A percentile compares a stretch with the other conserved stretches of the same genome.
Conservation (phyloP, 345 rosid species). For the Hibiscus trionum region DNA sequence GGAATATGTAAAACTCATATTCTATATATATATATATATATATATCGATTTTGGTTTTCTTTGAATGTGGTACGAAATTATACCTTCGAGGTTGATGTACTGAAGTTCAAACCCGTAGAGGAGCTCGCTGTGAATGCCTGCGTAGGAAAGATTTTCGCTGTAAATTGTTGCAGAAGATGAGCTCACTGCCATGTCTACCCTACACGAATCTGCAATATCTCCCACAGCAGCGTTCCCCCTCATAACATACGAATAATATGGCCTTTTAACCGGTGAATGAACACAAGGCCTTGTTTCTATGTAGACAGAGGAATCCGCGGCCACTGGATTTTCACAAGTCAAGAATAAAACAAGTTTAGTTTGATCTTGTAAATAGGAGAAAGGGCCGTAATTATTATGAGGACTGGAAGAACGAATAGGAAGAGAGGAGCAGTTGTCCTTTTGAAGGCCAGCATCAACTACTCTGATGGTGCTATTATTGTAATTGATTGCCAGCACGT, state of each 20-base stretch:
- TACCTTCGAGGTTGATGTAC: too few relatives aligned
- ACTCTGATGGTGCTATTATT: slow-evolving; percentile 5
- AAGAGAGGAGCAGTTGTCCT: slow-evolving; percentile 12
- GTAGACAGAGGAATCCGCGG: background rate
- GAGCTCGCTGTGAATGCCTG: background rate
- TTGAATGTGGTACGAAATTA: background rate
- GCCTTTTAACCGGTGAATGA: background rate
- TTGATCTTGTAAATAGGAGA: background rate
- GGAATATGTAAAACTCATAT: too few relatives aligned
- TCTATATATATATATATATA: too few relatives aligned
- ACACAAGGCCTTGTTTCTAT: background rate
- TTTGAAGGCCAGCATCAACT: slow-evolving; percentile 4
- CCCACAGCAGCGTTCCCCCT: background rate
- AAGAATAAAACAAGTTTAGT: background rate
- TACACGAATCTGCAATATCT: background rate
- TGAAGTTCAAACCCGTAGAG: background rate
- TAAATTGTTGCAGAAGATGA: background rate
- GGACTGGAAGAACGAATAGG: background rate
- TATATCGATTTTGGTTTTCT: too few relatives aligned
- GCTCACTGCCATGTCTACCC: background rate
- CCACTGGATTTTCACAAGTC: background rate
- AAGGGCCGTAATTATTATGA: background rate
- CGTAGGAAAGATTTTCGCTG: background rate
- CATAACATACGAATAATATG: background rate
- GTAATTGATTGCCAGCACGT: slow-evolving; percentile 16